Evolutionary conservation across 2,329 filamentous ascomycete species (phyloP).

Genomic region (Escovopsis sp.): DNA sequence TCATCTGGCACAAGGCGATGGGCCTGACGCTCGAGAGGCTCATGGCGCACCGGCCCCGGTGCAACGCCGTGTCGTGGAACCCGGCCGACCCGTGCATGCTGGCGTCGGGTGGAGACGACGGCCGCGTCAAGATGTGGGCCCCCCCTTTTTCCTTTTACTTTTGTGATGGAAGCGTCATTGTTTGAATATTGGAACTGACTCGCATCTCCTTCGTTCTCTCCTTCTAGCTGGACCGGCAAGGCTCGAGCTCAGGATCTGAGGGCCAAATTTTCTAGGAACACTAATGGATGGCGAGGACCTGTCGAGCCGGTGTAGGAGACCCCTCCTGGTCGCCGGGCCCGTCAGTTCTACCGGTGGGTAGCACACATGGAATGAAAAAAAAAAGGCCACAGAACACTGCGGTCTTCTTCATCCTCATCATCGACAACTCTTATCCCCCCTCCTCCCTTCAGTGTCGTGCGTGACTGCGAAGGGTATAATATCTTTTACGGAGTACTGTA

Average conservation of each 20-base stretch:
- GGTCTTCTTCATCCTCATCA: no score
- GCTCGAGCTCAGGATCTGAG: conserved; percentile 9
- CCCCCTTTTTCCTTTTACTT: neutral
- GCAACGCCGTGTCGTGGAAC: conserved; percentile 85
- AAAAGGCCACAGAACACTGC: no score
- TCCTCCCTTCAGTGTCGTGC: no score
- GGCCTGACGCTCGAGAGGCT: conserved; percentile 63
- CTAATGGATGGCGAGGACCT: conserved; percentile 9
- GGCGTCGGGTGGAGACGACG: conserved; percentile 82
- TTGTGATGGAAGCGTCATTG: no score
- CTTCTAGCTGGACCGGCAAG: conserved; percentile 14
- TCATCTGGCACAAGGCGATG: conserved; percentile 83
- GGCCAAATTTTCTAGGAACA: conserved; percentile 3
- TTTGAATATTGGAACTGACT: neutral
- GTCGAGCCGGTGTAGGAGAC: neutral
- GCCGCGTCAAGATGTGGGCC: conserved; percentile 69
- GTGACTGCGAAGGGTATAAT: no score
- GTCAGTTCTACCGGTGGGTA: no score
- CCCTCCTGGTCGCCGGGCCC: no score
- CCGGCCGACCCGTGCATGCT: conserved; percentile 70
- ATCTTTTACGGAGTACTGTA: no score
- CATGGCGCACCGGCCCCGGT: conserved; percentile 58
- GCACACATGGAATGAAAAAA: no score
- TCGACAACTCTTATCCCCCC: no score
- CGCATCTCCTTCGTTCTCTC: neutral